Conservation (phyloP, 805 yeast species). For the Kluyveromyces siamensis region DNA sequence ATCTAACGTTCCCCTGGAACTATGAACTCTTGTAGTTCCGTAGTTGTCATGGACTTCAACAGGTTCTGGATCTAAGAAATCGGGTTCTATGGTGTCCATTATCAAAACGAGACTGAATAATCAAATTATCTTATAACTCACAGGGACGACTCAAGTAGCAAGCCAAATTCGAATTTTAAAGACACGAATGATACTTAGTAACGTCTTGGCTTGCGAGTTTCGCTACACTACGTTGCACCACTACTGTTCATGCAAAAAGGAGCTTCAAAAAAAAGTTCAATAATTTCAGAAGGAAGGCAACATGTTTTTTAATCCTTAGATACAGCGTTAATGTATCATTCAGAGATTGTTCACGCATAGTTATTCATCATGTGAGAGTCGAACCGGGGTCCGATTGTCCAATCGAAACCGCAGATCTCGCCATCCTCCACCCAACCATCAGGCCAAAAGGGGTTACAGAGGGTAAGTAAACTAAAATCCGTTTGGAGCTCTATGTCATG, state of each 20-base stretch:
- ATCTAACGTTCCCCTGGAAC: slow-evolving; percentile 26
- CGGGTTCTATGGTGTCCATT: slow-evolving; percentile 19
- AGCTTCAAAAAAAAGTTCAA: slow-evolving; percentile 4
- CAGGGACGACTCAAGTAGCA: too few species aligned
- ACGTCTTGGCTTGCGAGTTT: too few species aligned
- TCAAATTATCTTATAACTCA: too few species aligned
- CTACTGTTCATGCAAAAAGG: too few species aligned
- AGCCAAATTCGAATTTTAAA: too few species aligned
- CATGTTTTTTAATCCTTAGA: slow-evolving; percentile 30
- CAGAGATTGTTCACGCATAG: slow-evolving; percentile 35
- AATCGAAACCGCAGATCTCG: neutral
- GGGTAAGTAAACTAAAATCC: neutral
- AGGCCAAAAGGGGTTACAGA: neutral
- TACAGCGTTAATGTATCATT: slow-evolving; percentile 15
- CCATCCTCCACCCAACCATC: neutral
- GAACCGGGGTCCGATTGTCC: neutral
- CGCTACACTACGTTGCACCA: too few species aligned
- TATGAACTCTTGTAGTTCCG: neutral
- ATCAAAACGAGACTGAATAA: neutral
- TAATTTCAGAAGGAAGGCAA: slow-evolving; percentile 34
- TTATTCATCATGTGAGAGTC: slow-evolving; percentile 26
- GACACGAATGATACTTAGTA: too few species aligned
- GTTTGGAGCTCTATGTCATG: neutral
- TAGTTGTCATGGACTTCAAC: neutral
- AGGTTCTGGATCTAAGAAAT: slow-evolving; percentile 17